A percentile compares a stretch with the other conserved stretches of the same genome.
phyloP scores from a whole-genome alignment of 2,329 filamentous ascomycete genomes.

The Keithomyces neogunnii region DNA sequence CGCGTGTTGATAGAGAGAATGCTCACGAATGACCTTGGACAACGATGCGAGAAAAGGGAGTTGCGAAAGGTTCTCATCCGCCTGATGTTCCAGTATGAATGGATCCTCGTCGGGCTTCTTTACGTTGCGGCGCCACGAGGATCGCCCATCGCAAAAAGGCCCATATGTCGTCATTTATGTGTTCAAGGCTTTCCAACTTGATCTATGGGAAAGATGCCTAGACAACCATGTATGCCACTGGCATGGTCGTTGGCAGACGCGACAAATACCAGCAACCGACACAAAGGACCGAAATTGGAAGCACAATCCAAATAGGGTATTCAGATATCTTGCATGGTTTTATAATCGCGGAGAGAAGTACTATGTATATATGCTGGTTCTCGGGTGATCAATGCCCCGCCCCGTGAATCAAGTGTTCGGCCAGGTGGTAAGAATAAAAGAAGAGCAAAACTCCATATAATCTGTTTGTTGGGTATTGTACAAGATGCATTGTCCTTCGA shows the following conservation, averaged over 20 bases:
- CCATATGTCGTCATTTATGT: background rate
- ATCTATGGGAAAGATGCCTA: too few species aligned
- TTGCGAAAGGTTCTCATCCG: background rate
- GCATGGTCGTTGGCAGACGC: too few species aligned
- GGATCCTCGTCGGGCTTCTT: background rate
- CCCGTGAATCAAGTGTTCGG: background rate
- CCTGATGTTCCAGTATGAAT: background rate
- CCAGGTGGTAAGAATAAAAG: background rate
- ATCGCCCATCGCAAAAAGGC: constrained; percentile 1
- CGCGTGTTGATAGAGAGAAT: too few species aligned
- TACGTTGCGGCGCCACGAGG: background rate
- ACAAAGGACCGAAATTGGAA: too few species aligned
- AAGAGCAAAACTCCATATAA: background rate
- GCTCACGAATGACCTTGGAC: too few species aligned
- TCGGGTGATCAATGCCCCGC: background rate
- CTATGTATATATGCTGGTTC: background rate
- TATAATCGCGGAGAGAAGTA: too few species aligned
- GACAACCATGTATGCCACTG: too few species aligned
- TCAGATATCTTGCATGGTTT: too few species aligned
- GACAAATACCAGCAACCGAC: too few species aligned
- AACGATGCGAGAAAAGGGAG: too few species aligned
- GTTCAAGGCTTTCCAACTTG: too few species aligned
- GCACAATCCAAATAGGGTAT: too few species aligned
- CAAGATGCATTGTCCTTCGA: background rate
- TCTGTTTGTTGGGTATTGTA: background rate